These are phyloP conservation scores for Podosphaera fusca DNA, from an alignment of 2,329 filamentous ascomycete species.

Conservation along the genomic window DNA sequence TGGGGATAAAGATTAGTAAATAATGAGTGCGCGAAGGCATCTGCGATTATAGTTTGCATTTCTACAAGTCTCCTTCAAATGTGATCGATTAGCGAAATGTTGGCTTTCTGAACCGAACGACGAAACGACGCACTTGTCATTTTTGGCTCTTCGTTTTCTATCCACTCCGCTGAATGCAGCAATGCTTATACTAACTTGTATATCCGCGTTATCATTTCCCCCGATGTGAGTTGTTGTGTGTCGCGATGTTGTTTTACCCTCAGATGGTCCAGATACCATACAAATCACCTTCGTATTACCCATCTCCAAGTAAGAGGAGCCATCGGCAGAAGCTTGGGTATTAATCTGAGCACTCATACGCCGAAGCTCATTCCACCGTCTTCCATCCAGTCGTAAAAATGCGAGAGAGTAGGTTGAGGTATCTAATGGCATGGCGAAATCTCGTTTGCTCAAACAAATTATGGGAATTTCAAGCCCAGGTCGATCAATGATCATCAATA, in stretches of 20 bases:
- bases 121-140: conserved; percentile 44
- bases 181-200: conserved; percentile 63
- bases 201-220: conserved; percentile 31
- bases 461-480: no score
- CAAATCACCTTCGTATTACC: conserved; percentile 95
- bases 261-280: conserved; percentile 65
- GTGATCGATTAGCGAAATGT: not conserved
- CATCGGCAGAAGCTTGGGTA: conserved; percentile 79
- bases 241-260: conserved; percentile 31
- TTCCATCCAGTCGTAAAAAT: conserved; percentile 58
- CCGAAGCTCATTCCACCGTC: conserved; percentile 92
- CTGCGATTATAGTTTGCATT: conserved; percentile 55
- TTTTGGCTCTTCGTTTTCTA: conserved; percentile 49
- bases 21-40: conserved; percentile 53
- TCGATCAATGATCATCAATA: no score
- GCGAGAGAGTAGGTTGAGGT: conserved; percentile 79
- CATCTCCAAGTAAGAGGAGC: conserved; percentile 85
- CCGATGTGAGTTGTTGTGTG: conserved; percentile 3
- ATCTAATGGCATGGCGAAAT: conserved; percentile 58
- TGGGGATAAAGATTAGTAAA: conserved; percentile 80
- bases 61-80: conserved; percentile 23
- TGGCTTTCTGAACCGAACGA: not conserved
- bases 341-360: conserved; percentile 72
- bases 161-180: conserved; percentile 79
- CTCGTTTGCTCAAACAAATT: no score